phyloP scores from a whole-genome alignment of 2,329 filamentous ascomycete genomes.

The Colletotrichum scovillei region DNA sequence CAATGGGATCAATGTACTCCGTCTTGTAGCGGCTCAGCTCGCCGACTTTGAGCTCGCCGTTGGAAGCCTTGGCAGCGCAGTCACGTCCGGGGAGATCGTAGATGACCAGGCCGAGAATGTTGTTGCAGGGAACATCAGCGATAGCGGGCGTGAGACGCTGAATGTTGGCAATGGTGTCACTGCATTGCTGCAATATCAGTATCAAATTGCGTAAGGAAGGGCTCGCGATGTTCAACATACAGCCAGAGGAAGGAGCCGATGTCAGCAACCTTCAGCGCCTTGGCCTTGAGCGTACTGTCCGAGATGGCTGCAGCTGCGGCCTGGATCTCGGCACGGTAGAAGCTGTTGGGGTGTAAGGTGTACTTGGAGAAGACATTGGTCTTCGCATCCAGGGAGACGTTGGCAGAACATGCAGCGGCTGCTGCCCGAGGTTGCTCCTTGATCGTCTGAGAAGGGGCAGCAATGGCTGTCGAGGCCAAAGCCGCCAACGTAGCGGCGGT shows the following conservation, averaged over 20 bases:
- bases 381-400: constrained; percentile 51
- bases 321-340: constrained; percentile 49
- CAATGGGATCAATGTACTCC: constrained; percentile 60
- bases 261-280: constrained; percentile 49
- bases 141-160: constrained; percentile 49
- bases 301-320: constrained; percentile 45
- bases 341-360: constrained; percentile 52
- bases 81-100: constrained; percentile 74
- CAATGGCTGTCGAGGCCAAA: constrained; percentile 48
- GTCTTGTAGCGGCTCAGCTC: constrained; percentile 57
- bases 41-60: constrained; percentile 69
- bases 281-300: constrained; percentile 43
- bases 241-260: constrained; percentile 55
- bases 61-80: constrained; percentile 71
- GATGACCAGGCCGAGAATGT: constrained; percentile 63
- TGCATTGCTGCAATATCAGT: constrained; percentile 24
- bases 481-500: constrained; percentile 47
- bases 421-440: constrained; percentile 44
- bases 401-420: constrained; percentile 45
- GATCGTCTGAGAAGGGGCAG: constrained; percentile 45
- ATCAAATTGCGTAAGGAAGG: not conserved
- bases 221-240: constrained; percentile 38
- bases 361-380: constrained; percentile 52
- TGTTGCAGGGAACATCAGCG: constrained; percentile 48
- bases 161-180: constrained; percentile 52